Conservation (phyloP, 306 rosid species). For the Medicago truncatula region MtrunA17r5.0-ANR NC_053043.1:24707001-24707500, state of each 20-base stretch:
- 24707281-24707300: constrained; percentile 57
- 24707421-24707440: too few relatives aligned
- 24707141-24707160: background rate
- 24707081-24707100: background rate
- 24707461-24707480: too few relatives aligned
- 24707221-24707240: constrained; percentile 45
- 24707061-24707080: constrained; percentile 76
- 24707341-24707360: constrained; percentile 58
- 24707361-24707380: constrained; percentile 88
- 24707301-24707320: constrained; percentile 53
- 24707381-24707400: constrained; percentile 74
- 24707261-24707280: constrained; percentile 58
- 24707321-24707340: constrained; percentile 77
- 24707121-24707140: background rate
- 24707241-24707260: constrained; percentile 59
- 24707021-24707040: constrained; percentile 72
- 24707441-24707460: too few relatives aligned
- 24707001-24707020: background rate
- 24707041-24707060: constrained; percentile 86
- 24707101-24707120: background rate
- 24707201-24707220: constrained; percentile 53
- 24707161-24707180: constrained; percentile 49
- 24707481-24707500: too few relatives aligned
- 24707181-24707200: constrained; percentile 69
- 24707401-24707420: constrained; percentile 31